Evolutionary conservation across 2,329 filamentous ascomycete genomes (phyloP), one percentile per base, ranked within the genome.

Genomic region (Lachnellula cervina): DNA sequence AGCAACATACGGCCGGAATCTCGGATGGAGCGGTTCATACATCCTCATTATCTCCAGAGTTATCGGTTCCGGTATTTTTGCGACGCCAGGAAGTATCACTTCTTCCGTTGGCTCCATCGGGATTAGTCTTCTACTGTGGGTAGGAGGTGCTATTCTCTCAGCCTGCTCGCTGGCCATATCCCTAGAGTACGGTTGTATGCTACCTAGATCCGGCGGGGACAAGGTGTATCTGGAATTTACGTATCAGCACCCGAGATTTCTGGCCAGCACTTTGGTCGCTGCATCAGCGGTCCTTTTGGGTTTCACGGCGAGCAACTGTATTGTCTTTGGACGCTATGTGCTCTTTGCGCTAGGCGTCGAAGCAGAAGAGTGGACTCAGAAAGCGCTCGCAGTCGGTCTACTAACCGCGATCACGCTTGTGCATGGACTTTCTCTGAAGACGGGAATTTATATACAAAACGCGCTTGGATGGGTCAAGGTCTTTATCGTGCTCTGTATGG

Each of bases 31-130:
- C 23, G 62, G 64, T 28, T 63, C 64, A 7, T 66, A 67, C 51
- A 66, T 67, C n/a, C 58, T 66, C 49, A 60, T 64, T 5, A 66
- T 67, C 19, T 66, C 63, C n/a, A 59, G 65, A 11, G 62, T 67
- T 2, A 66, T 67, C 19, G 65, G 65, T 1, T 61, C 56, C 3
- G 65, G 65, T 0, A 66, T 67, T 45, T 67, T 67, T 45, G 63
- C 65, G 6, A 67, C 72, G 78, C 87, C 87, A 0, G 86, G 86
- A 0, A 25, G n/a, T 6, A 48, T 53, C 11, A 53, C 51, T 0
- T 78, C 84, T 4, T 87, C 90, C 49, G 76, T 88, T 3, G 87
- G 87, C 1, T 89, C 85, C 8, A 77, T 82, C 2, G 81, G 80
- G 1, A 73, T 81, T 38, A 71, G 76, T 9, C 67, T 83, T 5